These are phyloP conservation scores for Forsythia viridissima DNA, from an alignment of 257 asterid species.

Conservation along the genomic window DNA sequence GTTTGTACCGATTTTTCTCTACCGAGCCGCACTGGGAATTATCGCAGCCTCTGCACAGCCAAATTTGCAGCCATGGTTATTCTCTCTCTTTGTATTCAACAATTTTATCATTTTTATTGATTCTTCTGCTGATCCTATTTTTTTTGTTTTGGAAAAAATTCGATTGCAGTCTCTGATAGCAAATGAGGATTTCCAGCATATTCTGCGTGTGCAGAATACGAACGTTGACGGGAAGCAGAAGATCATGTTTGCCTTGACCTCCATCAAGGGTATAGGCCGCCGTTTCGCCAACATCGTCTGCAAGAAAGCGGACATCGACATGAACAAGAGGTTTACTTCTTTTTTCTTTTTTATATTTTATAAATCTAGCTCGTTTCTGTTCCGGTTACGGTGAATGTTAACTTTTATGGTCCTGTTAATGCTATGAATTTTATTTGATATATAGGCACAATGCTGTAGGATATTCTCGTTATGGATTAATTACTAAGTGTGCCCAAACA, in stretches of 20 bases:
- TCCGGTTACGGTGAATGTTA: not conserved
- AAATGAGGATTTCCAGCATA: constrained; percentile 91
- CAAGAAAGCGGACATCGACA: constrained; percentile 89
- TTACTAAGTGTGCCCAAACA: not conserved
- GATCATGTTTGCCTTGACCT: constrained; percentile 93
- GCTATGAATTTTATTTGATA: not conserved
- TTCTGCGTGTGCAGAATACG: constrained; percentile 92
- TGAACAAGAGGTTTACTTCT: constrained; percentile 73
- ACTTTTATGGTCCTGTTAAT: not conserved
- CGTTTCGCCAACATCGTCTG: constrained; percentile 92
- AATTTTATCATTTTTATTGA: not conserved
- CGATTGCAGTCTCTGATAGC: constrained; percentile 69
- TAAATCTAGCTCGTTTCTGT: not conserved
- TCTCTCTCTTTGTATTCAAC: no score
- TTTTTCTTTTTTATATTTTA: not conserved
- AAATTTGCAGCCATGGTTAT: constrained; percentile 36
- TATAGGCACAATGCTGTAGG: not conserved
- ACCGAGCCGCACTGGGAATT: constrained; percentile 26
- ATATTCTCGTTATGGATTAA: not conserved
- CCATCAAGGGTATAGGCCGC: constrained; percentile 97
- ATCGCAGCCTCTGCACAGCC: constrained; percentile 12
- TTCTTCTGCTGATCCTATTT: not conserved
- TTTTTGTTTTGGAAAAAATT: not conserved
- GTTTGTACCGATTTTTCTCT: constrained; percentile 21
- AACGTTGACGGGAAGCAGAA: constrained; percentile 95